These are phyloP conservation scores for Arctium lappa DNA, from an alignment of 129 eudicot genomes.

Conservation along the genomic window DNA sequence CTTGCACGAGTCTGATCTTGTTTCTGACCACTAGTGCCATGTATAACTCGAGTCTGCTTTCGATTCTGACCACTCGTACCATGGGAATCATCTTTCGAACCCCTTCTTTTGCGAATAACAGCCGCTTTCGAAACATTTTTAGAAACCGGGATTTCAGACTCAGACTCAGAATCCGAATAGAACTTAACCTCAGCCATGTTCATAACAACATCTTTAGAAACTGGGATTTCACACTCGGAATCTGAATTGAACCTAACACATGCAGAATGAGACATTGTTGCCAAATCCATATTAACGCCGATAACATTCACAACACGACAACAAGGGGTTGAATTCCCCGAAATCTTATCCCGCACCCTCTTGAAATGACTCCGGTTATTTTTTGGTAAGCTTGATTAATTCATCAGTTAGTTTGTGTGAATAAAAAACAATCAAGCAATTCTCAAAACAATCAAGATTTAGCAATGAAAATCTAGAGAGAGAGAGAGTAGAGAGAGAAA, in stretches of 20 bases:
- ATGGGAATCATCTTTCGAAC: too few relatives aligned
- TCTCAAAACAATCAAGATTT: too few relatives aligned
- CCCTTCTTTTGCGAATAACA: slow-evolving; percentile 1
- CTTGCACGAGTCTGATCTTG: too few relatives aligned
- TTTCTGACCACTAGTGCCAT: too few relatives aligned
- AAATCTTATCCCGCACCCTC: slow-evolving; percentile 49
- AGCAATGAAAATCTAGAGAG: too few relatives aligned
- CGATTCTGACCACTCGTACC: too few relatives aligned
- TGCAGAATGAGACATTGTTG: slow-evolving; percentile 52
- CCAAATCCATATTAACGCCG: background rate
- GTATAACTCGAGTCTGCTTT: too few relatives aligned
- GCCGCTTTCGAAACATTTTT: slow-evolving; percentile 40
- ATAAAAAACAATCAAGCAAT: too few relatives aligned
- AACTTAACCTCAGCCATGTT: background rate
- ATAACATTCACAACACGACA: background rate
- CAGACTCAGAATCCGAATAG: slow-evolving; percentile 59
- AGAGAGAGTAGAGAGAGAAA: too few relatives aligned
- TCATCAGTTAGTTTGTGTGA: too few relatives aligned
- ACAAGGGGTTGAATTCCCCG: slow-evolving; percentile 26
- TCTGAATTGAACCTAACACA: slow-evolving; percentile 58
- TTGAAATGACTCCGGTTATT: slow-evolving; percentile 42
- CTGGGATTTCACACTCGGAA: slow-evolving; percentile 65
- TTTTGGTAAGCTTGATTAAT: too few relatives aligned
- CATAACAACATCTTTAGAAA: slow-evolving; percentile 43
- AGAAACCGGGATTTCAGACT: slow-evolving; percentile 57